Evolutionary conservation across 1,284 basidiomycete genomes (phyloP).

Genomic region (Ceratobasidium sp.): DNA sequence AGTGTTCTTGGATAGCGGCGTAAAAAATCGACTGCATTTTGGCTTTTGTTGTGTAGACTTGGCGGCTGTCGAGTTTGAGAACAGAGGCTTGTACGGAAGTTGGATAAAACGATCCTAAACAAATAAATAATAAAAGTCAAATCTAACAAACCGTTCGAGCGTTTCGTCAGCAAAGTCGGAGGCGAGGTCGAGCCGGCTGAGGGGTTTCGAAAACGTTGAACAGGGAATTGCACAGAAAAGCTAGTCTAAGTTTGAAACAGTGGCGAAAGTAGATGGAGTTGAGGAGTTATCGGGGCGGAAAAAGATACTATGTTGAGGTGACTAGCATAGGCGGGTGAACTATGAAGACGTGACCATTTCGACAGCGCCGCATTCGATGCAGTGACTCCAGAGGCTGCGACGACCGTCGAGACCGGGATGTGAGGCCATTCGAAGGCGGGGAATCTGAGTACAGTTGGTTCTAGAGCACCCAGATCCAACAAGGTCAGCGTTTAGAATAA

Average conservation of each 20-base stretch:
- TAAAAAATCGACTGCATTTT: constrained; percentile 4
- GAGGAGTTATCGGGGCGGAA: not conserved
- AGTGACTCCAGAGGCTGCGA: constrained; percentile 86
- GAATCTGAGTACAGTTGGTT: constrained; percentile 79
- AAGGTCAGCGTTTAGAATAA: not conserved
- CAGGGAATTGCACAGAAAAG: not conserved
- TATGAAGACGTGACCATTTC: constrained; percentile 76
- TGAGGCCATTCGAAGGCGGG: constrained; percentile 78
- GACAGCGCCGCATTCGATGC: constrained; percentile 87
- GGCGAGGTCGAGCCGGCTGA: constrained; percentile 12
- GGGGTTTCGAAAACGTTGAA: constrained; percentile 1
- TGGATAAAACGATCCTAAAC: constrained; percentile 12
- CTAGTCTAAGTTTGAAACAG: constrained; percentile 3
- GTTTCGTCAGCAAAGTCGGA: not conserved
- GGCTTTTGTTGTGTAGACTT: not conserved
- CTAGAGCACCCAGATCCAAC: constrained; percentile 56
- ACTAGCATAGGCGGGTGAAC: not conserved
- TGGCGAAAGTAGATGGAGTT: constrained; percentile 1
- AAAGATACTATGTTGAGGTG: constrained; percentile 3
- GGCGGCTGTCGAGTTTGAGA: constrained; percentile 7
- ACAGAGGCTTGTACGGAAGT: constrained; percentile 11
- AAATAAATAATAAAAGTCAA: constrained; percentile 35
- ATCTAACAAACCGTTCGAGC: constrained; percentile 39
- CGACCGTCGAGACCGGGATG: constrained; percentile 70
- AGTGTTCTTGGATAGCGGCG: constrained; percentile 29